Conservation (phyloP, 345 rosid species). For the Triadica sebifera region DNA sequence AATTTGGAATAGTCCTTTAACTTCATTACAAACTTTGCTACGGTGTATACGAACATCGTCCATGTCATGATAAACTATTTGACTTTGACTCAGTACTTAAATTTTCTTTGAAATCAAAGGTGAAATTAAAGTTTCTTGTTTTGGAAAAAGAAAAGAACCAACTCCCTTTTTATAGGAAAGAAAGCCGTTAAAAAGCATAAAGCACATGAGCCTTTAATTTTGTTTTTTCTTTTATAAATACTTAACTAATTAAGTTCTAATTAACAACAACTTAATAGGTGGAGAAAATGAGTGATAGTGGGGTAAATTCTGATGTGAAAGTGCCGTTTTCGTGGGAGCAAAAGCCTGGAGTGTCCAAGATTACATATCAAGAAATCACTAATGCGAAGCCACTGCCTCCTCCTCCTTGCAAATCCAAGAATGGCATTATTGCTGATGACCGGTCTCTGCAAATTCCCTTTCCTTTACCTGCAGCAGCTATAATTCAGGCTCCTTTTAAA, state of each 20-base stretch:
- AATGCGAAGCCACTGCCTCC: slow-evolving; percentile 20
- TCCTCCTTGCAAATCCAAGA: slow-evolving; percentile 29
- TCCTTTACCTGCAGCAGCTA: neutral
- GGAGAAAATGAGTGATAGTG: slow-evolving; percentile 18
- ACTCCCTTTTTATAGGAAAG: neutral
- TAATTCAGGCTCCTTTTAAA: neutral
- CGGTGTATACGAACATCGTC: neutral
- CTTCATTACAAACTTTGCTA: slow-evolving; percentile 24
- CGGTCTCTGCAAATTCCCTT: too few relatives aligned
- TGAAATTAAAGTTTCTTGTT: too few relatives aligned
- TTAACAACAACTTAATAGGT: neutral
- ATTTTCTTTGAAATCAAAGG: neutral
- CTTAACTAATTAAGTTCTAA: neutral
- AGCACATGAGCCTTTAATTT: neutral
- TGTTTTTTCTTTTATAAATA: neutral
- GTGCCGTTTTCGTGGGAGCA: slow-evolving; percentile 42
- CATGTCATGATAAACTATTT: neutral
- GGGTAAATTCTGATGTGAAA: slow-evolving; percentile 10
- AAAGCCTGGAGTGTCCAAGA: slow-evolving; percentile 36
- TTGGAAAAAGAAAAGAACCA: neutral
- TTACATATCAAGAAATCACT: slow-evolving; percentile 10
- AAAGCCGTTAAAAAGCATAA: slow-evolving; percentile 12
- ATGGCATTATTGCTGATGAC: neutral
- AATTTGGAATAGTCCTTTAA: neutral
- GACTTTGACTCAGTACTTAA: neutral